A percentile compares a stretch with the other conserved stretches of the same genome.
Conservation (phyloP, 768 basidiomycete genomes). For the Hericium erinaceus region DNA sequence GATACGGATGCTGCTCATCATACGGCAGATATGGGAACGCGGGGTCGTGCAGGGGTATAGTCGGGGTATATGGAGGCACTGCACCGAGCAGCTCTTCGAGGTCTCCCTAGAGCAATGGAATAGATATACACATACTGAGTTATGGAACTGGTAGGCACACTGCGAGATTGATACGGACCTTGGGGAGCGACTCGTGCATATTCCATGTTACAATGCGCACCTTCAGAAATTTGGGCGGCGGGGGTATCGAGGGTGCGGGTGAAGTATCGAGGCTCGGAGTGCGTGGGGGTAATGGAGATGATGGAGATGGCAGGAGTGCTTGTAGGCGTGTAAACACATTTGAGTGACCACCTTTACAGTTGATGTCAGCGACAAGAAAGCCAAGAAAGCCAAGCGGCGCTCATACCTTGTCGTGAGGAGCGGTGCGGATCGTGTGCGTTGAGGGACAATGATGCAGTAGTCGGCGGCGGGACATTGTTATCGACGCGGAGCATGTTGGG, state of each 20-base stretch:
- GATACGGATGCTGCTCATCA: slow-evolving; percentile 59
- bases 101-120: slow-evolving; percentile 44
- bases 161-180: slow-evolving; percentile 28
- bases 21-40: slow-evolving; percentile 37
- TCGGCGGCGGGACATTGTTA: not conserved
- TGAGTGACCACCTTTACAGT: not conserved
- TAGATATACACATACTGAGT: too few species aligned
- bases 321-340: slow-evolving; percentile 42
- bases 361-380: too few species aligned
- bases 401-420: not conserved
- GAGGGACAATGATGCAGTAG: not conserved
- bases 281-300: slow-evolving; percentile 16
- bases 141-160: too few species aligned
- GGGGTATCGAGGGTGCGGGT: slow-evolving; percentile 16
- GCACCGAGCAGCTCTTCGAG: slow-evolving; percentile 61
- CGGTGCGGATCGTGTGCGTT: not conserved
- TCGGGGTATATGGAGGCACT: slow-evolving; percentile 36
- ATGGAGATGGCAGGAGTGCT: slow-evolving; percentile 33
- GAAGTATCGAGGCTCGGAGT: slow-evolving; percentile 15
- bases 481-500: not conserved
- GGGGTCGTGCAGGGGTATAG: slow-evolving; percentile 15
- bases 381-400: too few species aligned
- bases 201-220: slow-evolving; percentile 72
- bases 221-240: slow-evolving; percentile 43
- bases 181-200: slow-evolving; percentile 77